phyloP scores from a whole-genome alignment of 352 stramenopile genomes.

The Achlya hypogyna region DNA sequence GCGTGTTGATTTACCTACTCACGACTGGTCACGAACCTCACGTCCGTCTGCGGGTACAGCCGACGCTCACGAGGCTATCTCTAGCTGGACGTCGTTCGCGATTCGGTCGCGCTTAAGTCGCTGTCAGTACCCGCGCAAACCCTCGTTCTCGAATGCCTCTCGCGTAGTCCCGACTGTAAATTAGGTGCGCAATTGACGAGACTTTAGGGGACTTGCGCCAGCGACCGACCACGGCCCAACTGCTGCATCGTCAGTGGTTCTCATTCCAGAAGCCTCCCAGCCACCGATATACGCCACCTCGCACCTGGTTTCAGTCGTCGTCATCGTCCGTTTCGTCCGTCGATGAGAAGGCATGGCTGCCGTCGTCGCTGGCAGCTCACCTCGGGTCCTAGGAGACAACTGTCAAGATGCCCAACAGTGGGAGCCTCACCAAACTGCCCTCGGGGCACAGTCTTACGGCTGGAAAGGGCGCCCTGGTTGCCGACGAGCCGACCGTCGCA shows the following conservation, averaged over 20 bases:
- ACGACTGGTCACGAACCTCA: not conserved
- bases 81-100: not conserved
- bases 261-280: not conserved
- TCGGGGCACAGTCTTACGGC: no score
- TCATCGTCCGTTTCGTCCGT: not conserved
- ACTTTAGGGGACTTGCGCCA: not conserved
- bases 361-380: not conserved
- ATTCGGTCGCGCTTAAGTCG: not conserved
- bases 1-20: not conserved
- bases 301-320: not conserved
- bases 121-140: not conserved
- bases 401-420: not conserved
- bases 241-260: not conserved
- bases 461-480: not conserved
- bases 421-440: not conserved
- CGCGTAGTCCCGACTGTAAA: not conserved
- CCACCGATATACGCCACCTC: not conserved
- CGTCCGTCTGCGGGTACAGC: not conserved
- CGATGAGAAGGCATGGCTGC: not conserved
- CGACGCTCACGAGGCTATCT: not conserved
- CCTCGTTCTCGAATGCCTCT: not conserved
- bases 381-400: not conserved
- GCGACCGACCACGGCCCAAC: not conserved
- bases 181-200: not conserved
- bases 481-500: not conserved